Conservation (phyloP, 331 rosid genomes). For the Malus hybrid region DNA sequence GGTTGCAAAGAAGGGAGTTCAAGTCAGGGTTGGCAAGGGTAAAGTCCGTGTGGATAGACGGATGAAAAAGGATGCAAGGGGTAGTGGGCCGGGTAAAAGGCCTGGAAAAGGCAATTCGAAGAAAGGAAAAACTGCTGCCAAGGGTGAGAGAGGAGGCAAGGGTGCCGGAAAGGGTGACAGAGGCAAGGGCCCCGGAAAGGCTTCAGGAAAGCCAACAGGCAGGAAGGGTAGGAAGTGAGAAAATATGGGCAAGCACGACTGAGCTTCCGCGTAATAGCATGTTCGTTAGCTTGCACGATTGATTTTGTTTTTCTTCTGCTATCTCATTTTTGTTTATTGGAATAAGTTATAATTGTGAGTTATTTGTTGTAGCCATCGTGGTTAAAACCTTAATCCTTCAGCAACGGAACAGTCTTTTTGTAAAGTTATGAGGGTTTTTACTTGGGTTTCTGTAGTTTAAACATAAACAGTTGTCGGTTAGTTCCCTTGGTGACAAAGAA, state of each 20-base stretch:
- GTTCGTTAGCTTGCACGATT: background rate
- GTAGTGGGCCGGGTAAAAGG: conserved; percentile 35
- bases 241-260: conserved; percentile 19
- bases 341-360: background rate
- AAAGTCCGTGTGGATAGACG: conserved; percentile 77
- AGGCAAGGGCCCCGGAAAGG: conserved; percentile 13
- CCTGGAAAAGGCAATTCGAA: conserved; percentile 58
- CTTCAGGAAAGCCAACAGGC: conserved; percentile 19
- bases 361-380: background rate
- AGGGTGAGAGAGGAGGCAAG: conserved; percentile 56
- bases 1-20: conserved; percentile 97
- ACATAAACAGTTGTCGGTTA: background rate
- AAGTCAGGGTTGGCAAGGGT: conserved; percentile 70
- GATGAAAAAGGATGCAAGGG: conserved; percentile 83
- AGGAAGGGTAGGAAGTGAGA: conserved; percentile 24
- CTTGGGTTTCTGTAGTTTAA: background rate
- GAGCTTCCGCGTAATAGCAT: background rate
- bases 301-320: background rate
- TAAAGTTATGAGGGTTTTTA: background rate
- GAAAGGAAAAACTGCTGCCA: conserved; percentile 39
- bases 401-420: background rate
- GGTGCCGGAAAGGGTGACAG: conserved; percentile 31
- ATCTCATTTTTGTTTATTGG: background rate
- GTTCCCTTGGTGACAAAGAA: background rate
- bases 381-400: background rate